Percentiles rank a stretch among this genome's conserved stretches.
Conservation (phyloP, 2,329 filamentous ascomycete genomes). For the Alternaria sp. region DNA sequence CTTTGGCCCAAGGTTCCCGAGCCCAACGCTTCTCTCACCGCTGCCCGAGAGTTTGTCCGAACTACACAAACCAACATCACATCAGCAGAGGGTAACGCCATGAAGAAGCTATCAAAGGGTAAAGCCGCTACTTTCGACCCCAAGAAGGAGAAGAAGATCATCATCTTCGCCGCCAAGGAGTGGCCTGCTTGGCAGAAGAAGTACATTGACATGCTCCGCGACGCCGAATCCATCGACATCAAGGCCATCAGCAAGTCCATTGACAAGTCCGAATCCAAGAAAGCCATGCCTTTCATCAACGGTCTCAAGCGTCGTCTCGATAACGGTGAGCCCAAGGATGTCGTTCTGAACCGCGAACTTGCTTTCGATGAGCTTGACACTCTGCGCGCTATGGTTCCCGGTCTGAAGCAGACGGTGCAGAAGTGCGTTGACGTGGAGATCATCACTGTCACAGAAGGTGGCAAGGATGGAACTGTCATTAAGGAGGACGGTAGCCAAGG, state of each 20-base stretch:
- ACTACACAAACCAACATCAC: conserved; percentile 79
- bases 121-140: conserved; percentile 87
- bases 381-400: conserved; percentile 78
- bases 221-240: conserved; percentile 69
- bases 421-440: conserved; percentile 75
- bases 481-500: conserved; percentile 62
- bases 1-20: conserved; percentile 75
- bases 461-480: conserved; percentile 68
- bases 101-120: conserved; percentile 93
- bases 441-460: conserved; percentile 73
- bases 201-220: conserved; percentile 45
- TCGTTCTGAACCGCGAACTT: conserved; percentile 83
- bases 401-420: conserved; percentile 78
- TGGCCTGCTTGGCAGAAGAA: conserved; percentile 83
- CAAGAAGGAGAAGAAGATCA: conserved; percentile 89
- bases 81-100: conserved; percentile 80
- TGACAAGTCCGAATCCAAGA: conserved; percentile 91
- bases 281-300: conserved; percentile 97
- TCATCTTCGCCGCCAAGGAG: conserved; percentile 79
- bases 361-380: conserved; percentile 84
- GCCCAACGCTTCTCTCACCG: conserved; percentile 72
- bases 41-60: conserved; percentile 83
- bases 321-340: conserved; percentile 68
- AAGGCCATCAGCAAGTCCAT: conserved; percentile 82
- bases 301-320: conserved; percentile 82